Base-by-base conservation (phyloP, 495 filamentous ascomycete genomes). In the Pseudoneurospora amorphoporcata region DNA sequence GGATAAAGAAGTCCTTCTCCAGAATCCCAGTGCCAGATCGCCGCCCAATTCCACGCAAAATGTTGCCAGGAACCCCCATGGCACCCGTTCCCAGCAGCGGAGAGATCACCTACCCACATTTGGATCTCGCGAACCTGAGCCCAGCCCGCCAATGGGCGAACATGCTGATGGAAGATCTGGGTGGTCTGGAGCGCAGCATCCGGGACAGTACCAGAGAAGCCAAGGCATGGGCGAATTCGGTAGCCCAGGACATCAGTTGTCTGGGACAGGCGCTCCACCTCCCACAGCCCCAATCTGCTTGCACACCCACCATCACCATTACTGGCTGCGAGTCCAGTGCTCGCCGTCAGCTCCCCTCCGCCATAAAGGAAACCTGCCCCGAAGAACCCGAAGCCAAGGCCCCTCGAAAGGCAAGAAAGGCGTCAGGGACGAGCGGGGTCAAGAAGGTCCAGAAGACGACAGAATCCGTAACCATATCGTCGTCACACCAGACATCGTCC, bases 251-350 rank as follows among this genome's bases (percentile, higher is more conserved):
- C 68, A 38, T 6, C 35, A 35, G 45, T 42, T 68, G 68, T 16
- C 40, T 32, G 70, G 68, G 23, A 17, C 38, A 32, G 69, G 61
- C 16, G 42, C 53, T 65, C 32, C 29, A 35, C 32, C 16, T 43
- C 17, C 42, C 19, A 45, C 76, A 12, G 72, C 41, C 39, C 77
- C 77, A 69, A 76, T 85, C 74, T 86, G 84, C 76, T 73, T 86
- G 68, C 86, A 87, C 77, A 87, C 83, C 75, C 86, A 87, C 72
- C 85, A 87, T 72, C 85, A 87, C 75, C 86, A 87, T 79, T 87
- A 87, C 80, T 87, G 85, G 86, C 75, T 86, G 39, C 83, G 81
- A 41, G 72, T 73, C 16, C 75, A 75, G 53, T 75, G 76, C 6
- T 35, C 68, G 42, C 70, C 76, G 2, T 23, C 43, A 41, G 39